Percentiles rank a stretch among this genome's conserved stretches.
phyloP scores from a whole-genome alignment of 73 alveolate species.

The Blepharisma japonicum region DNA sequence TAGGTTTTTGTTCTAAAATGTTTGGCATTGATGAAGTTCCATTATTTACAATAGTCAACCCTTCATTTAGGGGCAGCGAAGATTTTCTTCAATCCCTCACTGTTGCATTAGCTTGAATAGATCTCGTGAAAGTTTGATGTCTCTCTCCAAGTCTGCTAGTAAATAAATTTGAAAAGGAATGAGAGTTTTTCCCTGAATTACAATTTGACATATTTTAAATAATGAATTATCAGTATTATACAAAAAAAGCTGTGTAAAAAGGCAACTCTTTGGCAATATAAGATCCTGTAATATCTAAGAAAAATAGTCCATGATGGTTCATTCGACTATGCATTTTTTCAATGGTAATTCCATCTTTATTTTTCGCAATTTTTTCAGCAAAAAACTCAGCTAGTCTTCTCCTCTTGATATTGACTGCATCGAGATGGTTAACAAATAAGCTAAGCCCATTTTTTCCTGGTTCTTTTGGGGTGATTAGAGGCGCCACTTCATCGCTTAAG shows the following conservation, averaged over 20 bases:
- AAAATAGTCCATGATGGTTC: constrained; percentile 69
- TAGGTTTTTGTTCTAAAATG: too few relatives aligned
- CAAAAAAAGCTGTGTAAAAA: constrained; percentile 57
- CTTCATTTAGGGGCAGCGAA: too few relatives aligned
- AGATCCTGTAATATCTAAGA: constrained; percentile 68
- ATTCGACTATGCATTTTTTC: constrained; percentile 64
- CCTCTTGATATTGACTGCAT: constrained; percentile 62
- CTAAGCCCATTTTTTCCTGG: constrained; percentile 33
- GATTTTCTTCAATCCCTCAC: too few relatives aligned
- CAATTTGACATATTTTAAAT: too few relatives aligned
- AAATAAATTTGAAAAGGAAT: too few relatives aligned
- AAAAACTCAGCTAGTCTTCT: constrained; percentile 59
- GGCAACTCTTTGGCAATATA: constrained; percentile 65
- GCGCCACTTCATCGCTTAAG: constrained; percentile 51
- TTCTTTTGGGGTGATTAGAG: constrained; percentile 45
- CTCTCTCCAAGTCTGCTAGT: too few relatives aligned
- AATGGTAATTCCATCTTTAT: constrained; percentile 47
- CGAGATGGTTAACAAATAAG: constrained; percentile 66
- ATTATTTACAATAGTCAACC: too few relatives aligned
- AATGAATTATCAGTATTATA: neutral
- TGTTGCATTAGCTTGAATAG: too few relatives aligned
- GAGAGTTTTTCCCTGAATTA: too few relatives aligned
- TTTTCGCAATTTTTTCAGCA: constrained; percentile 41
- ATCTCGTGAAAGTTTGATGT: too few relatives aligned
- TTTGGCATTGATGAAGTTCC: too few relatives aligned